Evolutionary conservation across 306 rosid species (phyloP).

Genomic region (Lotus japonicus): DNA sequence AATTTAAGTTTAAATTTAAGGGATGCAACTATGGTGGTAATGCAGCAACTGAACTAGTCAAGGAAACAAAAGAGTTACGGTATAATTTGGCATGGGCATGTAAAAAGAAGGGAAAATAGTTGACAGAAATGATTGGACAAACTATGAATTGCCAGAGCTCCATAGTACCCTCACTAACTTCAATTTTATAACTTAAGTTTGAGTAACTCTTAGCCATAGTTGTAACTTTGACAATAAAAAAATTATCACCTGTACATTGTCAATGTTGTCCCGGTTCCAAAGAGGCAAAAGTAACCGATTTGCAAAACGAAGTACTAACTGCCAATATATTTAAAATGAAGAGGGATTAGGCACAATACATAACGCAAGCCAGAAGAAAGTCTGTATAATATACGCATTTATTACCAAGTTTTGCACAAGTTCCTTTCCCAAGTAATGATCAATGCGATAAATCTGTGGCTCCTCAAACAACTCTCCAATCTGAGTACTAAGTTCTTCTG

Average conservation of each 20-base stretch:
- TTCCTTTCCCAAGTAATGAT: slow-evolving; percentile 97
- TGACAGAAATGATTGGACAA: not conserved
- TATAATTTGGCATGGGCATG: not conserved
- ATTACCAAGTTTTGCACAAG: slow-evolving; percentile 93
- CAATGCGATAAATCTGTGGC: slow-evolving; percentile 89
- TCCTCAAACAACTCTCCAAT: slow-evolving; percentile 86
- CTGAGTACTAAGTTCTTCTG: slow-evolving; percentile 84
- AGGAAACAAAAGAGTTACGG: not conserved
- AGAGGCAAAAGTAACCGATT: slow-evolving; percentile 87
- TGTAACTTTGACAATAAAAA: slow-evolving; percentile 6
- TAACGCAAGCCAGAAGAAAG: slow-evolving; percentile 4
- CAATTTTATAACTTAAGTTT: not conserved
- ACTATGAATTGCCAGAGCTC: not conserved
- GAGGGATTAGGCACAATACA: slow-evolving; percentile 22
- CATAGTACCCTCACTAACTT: too few species aligned
- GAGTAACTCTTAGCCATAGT: slow-evolving; percentile 8
- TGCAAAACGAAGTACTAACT: slow-evolving; percentile 98
- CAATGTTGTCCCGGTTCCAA: slow-evolving; percentile 98
- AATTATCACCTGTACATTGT: slow-evolving; percentile 74
- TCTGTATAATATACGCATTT: slow-evolving; percentile 3
- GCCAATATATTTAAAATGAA: slow-evolving; percentile 28
- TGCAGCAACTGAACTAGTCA: not conserved
- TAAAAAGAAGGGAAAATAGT: not conserved
- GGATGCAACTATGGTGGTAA: slow-evolving; percentile 10
- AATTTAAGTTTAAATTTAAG: not conserved